These are phyloP conservation scores for Daldinia grandis DNA, from an alignment of 495 filamentous ascomycete species.

Conservation along the genomic window DNA sequence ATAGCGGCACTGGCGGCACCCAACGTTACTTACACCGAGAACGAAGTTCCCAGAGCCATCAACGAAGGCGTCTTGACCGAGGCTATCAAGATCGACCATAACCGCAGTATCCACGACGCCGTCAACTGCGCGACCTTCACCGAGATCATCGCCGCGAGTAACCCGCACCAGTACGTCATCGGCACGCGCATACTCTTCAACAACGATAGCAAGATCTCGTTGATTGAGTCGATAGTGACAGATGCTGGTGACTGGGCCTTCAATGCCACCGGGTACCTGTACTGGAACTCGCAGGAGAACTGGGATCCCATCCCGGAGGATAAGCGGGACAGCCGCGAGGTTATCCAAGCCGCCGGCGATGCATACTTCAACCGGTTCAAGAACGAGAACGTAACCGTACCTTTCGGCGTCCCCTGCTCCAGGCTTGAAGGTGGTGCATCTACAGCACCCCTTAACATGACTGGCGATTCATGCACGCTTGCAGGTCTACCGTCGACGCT, in stretches of 20 bases:
- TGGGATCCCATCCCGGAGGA: slow-evolving; percentile 48
- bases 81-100: slow-evolving; percentile 50
- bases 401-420: slow-evolving; percentile 48
- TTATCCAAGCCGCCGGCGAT: slow-evolving; percentile 48
- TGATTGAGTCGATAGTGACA: slow-evolving; percentile 51
- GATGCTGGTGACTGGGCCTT: slow-evolving; percentile 53
- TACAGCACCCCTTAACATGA: slow-evolving; percentile 43
- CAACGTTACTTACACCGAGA: slow-evolving; percentile 51
- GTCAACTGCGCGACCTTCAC: slow-evolving; percentile 52
- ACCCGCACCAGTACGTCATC: slow-evolving; percentile 51
- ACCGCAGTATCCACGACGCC: slow-evolving; percentile 51
- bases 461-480: slow-evolving; percentile 45
- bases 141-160: slow-evolving; percentile 47
- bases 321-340: slow-evolving; percentile 41
- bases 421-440: slow-evolving; percentile 52
- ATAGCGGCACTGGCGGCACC: slow-evolving; percentile 35
- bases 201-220: slow-evolving; percentile 42
- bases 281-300: slow-evolving; percentile 46
- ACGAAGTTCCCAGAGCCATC: slow-evolving; percentile 47
- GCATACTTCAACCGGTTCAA: slow-evolving; percentile 52
- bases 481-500: slow-evolving; percentile 48
- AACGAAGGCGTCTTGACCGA: slow-evolving; percentile 45
- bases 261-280: slow-evolving; percentile 49
- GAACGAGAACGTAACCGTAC: slow-evolving; percentile 45
- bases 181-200: slow-evolving; percentile 50